A percentile compares a stretch with the other conserved stretches of the same genome.
These are phyloP conservation scores for Aspergillus alliaceus DNA, from an alignment of 2,329 filamentous ascomycete species.

Conservation along the genomic window DNA sequence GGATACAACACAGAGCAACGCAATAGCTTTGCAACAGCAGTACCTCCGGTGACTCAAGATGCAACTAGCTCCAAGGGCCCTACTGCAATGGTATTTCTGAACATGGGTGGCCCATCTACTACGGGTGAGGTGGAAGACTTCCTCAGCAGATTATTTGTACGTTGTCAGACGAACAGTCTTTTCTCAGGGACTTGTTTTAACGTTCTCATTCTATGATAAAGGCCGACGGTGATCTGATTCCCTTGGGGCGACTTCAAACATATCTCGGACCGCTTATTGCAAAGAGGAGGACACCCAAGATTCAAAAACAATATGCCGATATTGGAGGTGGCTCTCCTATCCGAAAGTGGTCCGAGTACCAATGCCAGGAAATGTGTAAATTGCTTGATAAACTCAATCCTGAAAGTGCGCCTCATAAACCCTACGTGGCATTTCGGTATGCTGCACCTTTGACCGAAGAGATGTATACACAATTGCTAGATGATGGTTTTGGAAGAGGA, in stretches of 20 bases:
- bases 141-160: conserved; percentile 85
- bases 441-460: conserved; percentile 90
- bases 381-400: conserved; percentile 87
- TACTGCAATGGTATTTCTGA: conserved; percentile 97
- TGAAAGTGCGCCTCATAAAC: conserved; percentile 92
- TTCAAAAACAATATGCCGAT: conserved; percentile 89
- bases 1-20: conserved; percentile 25
- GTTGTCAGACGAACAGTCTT: conserved; percentile 30
- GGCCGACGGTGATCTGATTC: conserved; percentile 92
- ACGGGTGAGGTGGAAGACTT: conserved; percentile 87
- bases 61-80: conserved; percentile 70
- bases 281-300: conserved; percentile 86
- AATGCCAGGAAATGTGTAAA: conserved; percentile 95
- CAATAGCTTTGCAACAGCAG: conserved; percentile 57
- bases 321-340: conserved; percentile 99
- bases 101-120: conserved; percentile 95
- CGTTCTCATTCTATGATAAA: conserved; percentile 36
- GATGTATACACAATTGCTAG: conserved; percentile 79
- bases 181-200: conserved; percentile 1
- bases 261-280: conserved; percentile 90
- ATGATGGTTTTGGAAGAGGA: conserved; percentile 86
- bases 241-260: conserved; percentile 84
- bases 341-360: conserved; percentile 95
- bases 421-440: conserved; percentile 96
- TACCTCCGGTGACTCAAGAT: conserved; percentile 79